Base-by-base conservation (phyloP, 768 basidiomycete genomes). In the Porphyrellus cyaneotinctus region DNA sequence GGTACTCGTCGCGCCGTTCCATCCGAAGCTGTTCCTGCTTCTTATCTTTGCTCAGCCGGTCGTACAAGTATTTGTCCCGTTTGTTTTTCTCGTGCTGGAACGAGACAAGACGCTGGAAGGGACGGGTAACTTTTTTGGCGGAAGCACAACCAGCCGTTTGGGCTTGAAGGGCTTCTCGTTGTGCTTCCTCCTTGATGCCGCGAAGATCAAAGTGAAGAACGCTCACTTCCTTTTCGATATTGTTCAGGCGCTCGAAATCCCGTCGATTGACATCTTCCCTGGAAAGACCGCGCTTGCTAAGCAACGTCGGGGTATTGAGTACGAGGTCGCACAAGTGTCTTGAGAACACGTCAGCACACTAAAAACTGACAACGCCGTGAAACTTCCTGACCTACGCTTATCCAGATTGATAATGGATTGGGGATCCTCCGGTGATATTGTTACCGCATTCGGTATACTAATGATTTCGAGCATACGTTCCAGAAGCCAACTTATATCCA, bases 381-480 rank as follows among this genome's bases (percentile, higher is more conserved):
- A 35, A 18, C 26, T 9, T 26, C 28, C 78, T 51, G 60, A 88
- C 89, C 90, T 81, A 57, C 91, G 79, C 62, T 93, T 93, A 56
- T 91, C 85, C 58, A 91, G 82, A 62, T 91, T 92, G 41, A 93
- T 78, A 33, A 92, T 77, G 33, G 72, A 77, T 38, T 78, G 76
- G 32, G 75, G 75, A 55, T 82, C 81, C 32, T 78, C 76, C n/a
- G 72, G 64, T 1, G 75, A 63, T 15, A 81, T 75, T 43, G 82
- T 79, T 9, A 89, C 69, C 15, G 83, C 74, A 64, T 93, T 88
- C 4, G 88, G 84, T 47, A 83, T 78, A 24, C 84, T 82, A 53
- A 91, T 80, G 43, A 92, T 74, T 64, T 92, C 91, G 32, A 92
- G 70, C 69, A 92, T 80, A 39, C 88, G 80, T 65, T 93, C 91